Evolutionary conservation across 371 early-diverging fungal species (phyloP).

Genomic region (Rhizomucor miehei): DNA sequence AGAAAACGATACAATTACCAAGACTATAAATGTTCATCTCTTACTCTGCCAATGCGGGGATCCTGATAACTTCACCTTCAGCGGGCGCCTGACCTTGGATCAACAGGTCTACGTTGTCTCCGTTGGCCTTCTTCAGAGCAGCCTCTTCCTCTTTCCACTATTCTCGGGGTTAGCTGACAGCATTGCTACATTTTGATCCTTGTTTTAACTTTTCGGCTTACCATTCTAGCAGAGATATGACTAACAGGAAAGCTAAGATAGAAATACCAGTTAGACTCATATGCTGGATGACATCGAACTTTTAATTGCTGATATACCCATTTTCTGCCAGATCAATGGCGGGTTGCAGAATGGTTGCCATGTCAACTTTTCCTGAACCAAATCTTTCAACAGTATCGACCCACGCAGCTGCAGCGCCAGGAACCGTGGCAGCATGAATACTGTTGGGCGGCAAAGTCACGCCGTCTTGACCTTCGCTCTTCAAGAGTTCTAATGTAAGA

Average conservation of each 20-base stretch:
- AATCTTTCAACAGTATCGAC: slow-evolving; percentile 66
- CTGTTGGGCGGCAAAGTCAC: slow-evolving; percentile 41
- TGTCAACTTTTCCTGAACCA: slow-evolving; percentile 67
- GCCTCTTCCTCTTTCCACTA: slow-evolving; percentile 61
- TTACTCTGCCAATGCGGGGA: slow-evolving; percentile 62
- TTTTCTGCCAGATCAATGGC: slow-evolving; percentile 73
- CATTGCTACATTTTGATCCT: background rate
- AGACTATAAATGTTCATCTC: too few relatives aligned
- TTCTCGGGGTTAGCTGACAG: background rate
- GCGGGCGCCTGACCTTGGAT: slow-evolving; percentile 55
- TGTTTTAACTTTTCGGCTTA: slow-evolving; percentile 6
- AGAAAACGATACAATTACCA: too few relatives aligned
- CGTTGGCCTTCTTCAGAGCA: slow-evolving; percentile 40
- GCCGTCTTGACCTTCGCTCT: slow-evolving; percentile 21
- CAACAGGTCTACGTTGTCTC: slow-evolving; percentile 49
- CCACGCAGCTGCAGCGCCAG: slow-evolving; percentile 85
- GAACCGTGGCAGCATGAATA: slow-evolving; percentile 72
- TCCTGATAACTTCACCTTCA: slow-evolving; percentile 64
- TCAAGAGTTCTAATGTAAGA: slow-evolving; percentile 51
- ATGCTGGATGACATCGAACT: background rate
- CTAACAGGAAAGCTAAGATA: slow-evolving; percentile 40
- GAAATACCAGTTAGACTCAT: slow-evolving; percentile 10
- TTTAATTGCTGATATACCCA: slow-evolving; percentile 45
- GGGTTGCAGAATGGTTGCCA: slow-evolving; percentile 61
- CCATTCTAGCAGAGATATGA: slow-evolving; percentile 23